These are phyloP conservation scores for Zygosaccharomyces pseudobailii DNA, from an alignment of 1,139 yeast genomes.

Conservation along the genomic window DNA sequence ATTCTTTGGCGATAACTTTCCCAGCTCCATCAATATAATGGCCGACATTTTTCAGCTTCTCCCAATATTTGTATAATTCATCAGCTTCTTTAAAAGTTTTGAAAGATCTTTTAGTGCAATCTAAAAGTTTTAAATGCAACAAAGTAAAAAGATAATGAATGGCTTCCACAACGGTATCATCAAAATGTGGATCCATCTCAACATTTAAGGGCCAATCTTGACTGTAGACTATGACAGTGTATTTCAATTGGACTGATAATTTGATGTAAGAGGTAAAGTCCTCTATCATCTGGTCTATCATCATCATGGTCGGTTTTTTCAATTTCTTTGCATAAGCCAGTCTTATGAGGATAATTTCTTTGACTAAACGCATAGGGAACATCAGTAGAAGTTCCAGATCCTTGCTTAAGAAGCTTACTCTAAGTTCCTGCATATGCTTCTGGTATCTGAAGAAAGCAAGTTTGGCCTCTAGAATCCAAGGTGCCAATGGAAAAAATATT, in stretches of 20 bases:
- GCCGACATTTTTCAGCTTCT: conserved; percentile 69
- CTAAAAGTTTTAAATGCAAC: conserved; percentile 70
- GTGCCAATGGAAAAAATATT: conserved; percentile 38
- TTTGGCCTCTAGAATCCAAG: conserved; percentile 70
- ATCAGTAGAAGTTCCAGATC: conserved; percentile 58
- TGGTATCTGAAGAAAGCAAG: conserved; percentile 62
- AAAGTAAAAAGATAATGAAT: conserved; percentile 68
- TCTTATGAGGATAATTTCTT: conserved; percentile 73
- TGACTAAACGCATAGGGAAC: conserved; percentile 76
- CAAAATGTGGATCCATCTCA: conserved; percentile 65
- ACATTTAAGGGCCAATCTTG: conserved; percentile 74
- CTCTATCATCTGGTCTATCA: conserved; percentile 90
- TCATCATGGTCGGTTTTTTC: conserved; percentile 87
- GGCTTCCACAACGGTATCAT: conserved; percentile 66
- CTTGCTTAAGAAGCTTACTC: conserved; percentile 71
- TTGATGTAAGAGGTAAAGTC: conserved; percentile 76
- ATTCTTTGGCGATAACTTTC: conserved; percentile 72
- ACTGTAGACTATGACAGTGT: conserved; percentile 64
- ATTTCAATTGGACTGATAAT: conserved; percentile 71
- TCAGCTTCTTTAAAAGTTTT: conserved; percentile 91
- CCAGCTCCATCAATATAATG: conserved; percentile 79
- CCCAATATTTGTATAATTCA: conserved; percentile 75
- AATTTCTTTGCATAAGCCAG: conserved; percentile 73
- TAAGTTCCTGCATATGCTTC: conserved; percentile 59
- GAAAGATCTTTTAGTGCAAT: conserved; percentile 67